Evolutionary conservation across 768 basidiomycete genomes (phyloP).

Genomic region (Sarcodon aspratus): DNA sequence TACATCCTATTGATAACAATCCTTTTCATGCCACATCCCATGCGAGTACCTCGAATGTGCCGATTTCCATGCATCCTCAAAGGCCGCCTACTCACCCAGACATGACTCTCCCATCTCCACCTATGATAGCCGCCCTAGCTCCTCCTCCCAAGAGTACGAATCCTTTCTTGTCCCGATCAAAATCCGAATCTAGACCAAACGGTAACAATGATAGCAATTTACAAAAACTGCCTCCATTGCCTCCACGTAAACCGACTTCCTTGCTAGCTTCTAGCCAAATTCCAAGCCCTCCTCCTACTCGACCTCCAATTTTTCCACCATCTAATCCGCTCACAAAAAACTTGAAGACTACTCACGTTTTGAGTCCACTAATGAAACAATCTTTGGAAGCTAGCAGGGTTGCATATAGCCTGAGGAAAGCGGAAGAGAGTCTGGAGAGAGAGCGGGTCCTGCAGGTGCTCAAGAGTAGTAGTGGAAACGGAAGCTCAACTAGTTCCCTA

Average conservation of each 20-base stretch:
- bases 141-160: constrained; percentile 21
- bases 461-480: constrained; percentile 34
- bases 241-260: constrained; percentile 34
- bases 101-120: constrained; percentile 4
- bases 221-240: constrained; percentile 30
- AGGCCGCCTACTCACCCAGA: constrained; percentile 2
- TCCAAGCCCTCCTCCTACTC: constrained; percentile 1
- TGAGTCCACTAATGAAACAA: constrained; percentile 60
- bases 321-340: constrained; percentile 9
- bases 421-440: constrained; percentile 55
- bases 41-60: constrained; percentile 1
- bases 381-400: constrained; percentile 64
- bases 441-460: constrained; percentile 63
- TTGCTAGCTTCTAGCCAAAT: constrained; percentile 16
- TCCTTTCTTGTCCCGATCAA: constrained; percentile 24
- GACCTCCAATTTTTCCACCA: constrained; percentile 5
- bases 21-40: neutral
- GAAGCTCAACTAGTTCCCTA: constrained; percentile 6
- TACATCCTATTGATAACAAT: neutral
- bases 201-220: constrained; percentile 3
- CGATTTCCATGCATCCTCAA: neutral
- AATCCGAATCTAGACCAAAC: constrained; percentile 10
- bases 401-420: constrained; percentile 58
- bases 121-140: constrained; percentile 6
- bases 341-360: constrained; percentile 26